Conservation (phyloP, 352 stramenopile species). For the Phytophthora agathidicida region DNA sequence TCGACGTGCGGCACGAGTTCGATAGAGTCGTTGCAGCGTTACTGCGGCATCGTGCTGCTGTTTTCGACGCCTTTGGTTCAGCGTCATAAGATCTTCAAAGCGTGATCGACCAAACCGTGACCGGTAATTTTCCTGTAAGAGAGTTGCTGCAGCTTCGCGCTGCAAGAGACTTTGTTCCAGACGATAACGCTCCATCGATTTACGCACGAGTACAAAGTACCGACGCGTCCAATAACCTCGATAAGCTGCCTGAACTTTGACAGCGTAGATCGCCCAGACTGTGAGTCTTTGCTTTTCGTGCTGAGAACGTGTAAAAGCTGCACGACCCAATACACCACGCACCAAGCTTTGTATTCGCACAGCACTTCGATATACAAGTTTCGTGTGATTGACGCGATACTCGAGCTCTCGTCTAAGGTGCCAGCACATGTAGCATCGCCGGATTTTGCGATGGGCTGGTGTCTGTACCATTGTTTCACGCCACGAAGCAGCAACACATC, state of each 20-base stretch:
- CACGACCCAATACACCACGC: conserved; percentile 57
- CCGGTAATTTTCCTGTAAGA: conserved; percentile 63
- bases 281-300: conserved; percentile 42
- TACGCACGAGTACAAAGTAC: conserved; percentile 58
- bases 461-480: conserved; percentile 57
- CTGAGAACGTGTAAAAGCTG: conserved; percentile 29
- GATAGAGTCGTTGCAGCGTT: conserved; percentile 65
- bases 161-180: conserved; percentile 52
- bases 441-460: conserved; percentile 56
- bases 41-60: conserved; percentile 60
- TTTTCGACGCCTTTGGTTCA: conserved; percentile 60
- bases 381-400: conserved; percentile 35
- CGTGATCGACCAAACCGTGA: conserved; percentile 69
- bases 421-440: conserved; percentile 56
- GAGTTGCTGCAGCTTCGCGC: conserved; percentile 44
- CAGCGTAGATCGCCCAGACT: conserved; percentile 45
- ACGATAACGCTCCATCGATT: conserved; percentile 66
- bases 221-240: conserved; percentile 62
- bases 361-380: conserved; percentile 36
- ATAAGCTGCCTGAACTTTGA: conserved; percentile 66
- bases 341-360: conserved; percentile 66
- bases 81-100: conserved; percentile 73
- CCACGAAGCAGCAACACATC: conserved; percentile 58
- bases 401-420: conserved; percentile 48
- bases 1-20: conserved; percentile 55